Base-by-base conservation (phyloP, 495 filamentous ascomycete genomes). In the Echria macrotheca region DNA sequence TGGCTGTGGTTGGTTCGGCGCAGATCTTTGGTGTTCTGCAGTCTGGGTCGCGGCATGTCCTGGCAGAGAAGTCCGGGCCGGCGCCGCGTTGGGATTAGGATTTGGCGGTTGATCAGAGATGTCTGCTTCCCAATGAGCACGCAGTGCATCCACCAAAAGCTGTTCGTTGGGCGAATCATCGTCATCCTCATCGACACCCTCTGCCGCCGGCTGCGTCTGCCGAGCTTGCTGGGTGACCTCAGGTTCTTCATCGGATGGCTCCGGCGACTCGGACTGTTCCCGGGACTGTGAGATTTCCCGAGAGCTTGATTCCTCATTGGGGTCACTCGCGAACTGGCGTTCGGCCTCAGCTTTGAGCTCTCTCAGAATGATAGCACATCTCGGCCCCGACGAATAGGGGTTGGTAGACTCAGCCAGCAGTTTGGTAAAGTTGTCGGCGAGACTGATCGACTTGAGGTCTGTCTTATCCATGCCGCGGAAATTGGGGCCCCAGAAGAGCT, bases 111-210 rank as follows among this genome's bases (percentile, higher is more conserved):
- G n/a, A n/a, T n/a, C n/a, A n/a, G n/a, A n/a, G n/a, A 52, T 29
- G 10, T 55, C 49, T 1, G 50, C 54, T 23, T 56, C 54, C 52
- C 47, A 63, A 7, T 60, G 49, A 17, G 47, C 55, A 9, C 57
- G 54, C 2, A 63, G 44, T 1, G 55, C 60, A 32, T 60, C 52
- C 29, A 53, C 55, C 6, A 58, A 38, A 2, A 55, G 28, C 29
- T 58, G 54, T 3, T 50, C 50, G 28, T 54, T 41, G 0, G 50
- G 49, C 3, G 54, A 57, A 5, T 22, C 39, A 5, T 31, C 32
- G 8, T 43, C 38, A 14, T 31, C 33, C 28, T 31, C 38, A 25
- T 24, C 7, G 18, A 4, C 2, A 5, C 6, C 8, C n/a, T 46
- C 15, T 35, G 26, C 14, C 22, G 8, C 17, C 10, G 22, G 15